A percentile compares a stretch with the other conserved stretches of the same genome.
These are phyloP conservation scores for Ceratobasidium sp. DNA, from an alignment of 1,284 basidiomycete genomes.

Conservation along the genomic window DNA sequence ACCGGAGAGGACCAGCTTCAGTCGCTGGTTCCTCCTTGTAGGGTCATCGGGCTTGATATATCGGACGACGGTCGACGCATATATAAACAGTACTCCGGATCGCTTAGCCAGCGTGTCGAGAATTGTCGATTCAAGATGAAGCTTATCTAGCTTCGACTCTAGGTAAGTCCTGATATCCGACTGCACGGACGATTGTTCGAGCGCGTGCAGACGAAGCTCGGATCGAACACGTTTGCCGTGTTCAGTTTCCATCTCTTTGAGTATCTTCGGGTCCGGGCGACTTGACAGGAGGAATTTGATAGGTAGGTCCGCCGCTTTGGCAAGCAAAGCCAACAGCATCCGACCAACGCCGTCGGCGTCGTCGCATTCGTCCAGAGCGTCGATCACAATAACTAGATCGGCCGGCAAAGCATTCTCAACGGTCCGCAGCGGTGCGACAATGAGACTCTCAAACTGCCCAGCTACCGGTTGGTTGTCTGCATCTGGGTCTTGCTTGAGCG, in stretches of 20 bases:
- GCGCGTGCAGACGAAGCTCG: background rate
- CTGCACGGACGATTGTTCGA: background rate
- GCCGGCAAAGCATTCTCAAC: background rate
- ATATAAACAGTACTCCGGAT: background rate
- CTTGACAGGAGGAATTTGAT: background rate
- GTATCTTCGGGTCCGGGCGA: background rate
- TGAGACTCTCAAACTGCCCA: background rate
- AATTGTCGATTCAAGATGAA: background rate
- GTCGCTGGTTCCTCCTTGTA: background rate
- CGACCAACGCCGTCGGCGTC: background rate
- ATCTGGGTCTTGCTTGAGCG: background rate
- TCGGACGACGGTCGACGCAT: background rate
- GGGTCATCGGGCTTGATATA: background rate
- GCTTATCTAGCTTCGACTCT: background rate
- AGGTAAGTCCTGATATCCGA: background rate
- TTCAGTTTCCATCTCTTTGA: background rate
- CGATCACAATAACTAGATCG: background rate
- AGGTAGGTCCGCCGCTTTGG: background rate
- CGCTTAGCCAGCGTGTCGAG: background rate
- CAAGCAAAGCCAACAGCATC: background rate
- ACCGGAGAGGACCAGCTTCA: background rate
- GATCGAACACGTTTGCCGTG: background rate
- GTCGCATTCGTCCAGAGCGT: slow-evolving; percentile 9
- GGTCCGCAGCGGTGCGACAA: background rate
- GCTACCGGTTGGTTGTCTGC: background rate